These are phyloP conservation scores for Exophiala alcalophila DNA, from an alignment of 2,329 filamentous ascomycete genomes.

Conservation along the genomic window DNA sequence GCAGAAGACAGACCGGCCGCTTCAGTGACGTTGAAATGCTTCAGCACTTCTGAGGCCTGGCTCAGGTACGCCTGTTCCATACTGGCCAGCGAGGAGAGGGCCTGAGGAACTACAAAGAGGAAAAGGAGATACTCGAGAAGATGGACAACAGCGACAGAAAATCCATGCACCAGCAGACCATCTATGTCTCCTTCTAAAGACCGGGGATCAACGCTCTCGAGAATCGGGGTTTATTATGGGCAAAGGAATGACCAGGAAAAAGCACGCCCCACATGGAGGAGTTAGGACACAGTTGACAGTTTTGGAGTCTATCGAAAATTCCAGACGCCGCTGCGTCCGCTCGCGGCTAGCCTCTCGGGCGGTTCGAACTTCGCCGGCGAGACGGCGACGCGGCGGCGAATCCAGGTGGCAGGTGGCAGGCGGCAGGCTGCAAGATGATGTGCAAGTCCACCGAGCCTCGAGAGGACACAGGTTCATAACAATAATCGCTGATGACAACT, in stretches of 20 bases:
- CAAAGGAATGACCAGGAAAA: slow-evolving; percentile 14
- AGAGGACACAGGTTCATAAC: too few species aligned
- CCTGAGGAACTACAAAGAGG: slow-evolving; percentile 11
- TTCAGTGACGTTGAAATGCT: slow-evolving; percentile 53
- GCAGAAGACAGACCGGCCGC: slow-evolving; percentile 49
- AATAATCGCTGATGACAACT: too few species aligned
- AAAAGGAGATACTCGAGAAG: slow-evolving; percentile 6
- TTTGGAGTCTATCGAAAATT: slow-evolving; percentile 19
- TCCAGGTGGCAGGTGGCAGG: too few species aligned
- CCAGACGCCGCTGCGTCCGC: slow-evolving; percentile 31
- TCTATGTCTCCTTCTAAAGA: slow-evolving; percentile 3
- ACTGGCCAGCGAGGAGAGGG: slow-evolving; percentile 3
- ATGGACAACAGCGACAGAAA: slow-evolving; percentile 1
- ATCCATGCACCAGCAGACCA: slow-evolving; percentile 13
- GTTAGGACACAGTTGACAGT: slow-evolving; percentile 20
- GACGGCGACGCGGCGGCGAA: too few species aligned
- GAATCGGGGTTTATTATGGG: slow-evolving; percentile 3
- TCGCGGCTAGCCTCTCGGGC: too few species aligned
- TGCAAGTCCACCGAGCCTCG: too few species aligned
- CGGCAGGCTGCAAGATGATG: too few species aligned
- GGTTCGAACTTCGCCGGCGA: too few species aligned
- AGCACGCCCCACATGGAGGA: slow-evolving; percentile 20
- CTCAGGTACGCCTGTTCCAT: slow-evolving; percentile 56
- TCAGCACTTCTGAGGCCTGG: slow-evolving; percentile 50
- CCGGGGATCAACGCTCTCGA: neutral